A percentile compares a stretch with the other conserved stretches of the same genome.
Conservation (phyloP, 441 rosid genomes). For the Biscutella laevigata region DNA sequence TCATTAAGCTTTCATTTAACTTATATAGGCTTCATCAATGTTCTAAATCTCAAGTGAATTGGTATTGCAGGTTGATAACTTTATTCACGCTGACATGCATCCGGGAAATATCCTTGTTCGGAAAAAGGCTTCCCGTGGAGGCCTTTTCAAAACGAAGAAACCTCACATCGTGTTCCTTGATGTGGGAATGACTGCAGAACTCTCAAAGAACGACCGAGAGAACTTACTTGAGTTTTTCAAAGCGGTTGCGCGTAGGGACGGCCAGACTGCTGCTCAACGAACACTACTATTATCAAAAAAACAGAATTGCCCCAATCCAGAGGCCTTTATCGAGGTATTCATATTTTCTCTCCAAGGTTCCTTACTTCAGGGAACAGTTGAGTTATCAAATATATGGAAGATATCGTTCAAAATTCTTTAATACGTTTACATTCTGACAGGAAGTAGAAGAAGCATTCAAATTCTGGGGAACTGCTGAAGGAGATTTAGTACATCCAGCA, state of each 20-base stretch:
- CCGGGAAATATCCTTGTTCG: constrained; percentile 98
- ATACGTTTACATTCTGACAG: constrained; percentile 36
- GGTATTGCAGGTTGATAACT: constrained; percentile 85
- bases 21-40: background rate
- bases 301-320: constrained; percentile 92
- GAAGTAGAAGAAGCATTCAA: constrained; percentile 83
- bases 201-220: constrained; percentile 70
- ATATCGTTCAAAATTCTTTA: background rate
- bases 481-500: constrained; percentile 91
- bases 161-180: constrained; percentile 97
- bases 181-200: constrained; percentile 99
- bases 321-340: constrained; percentile 76
- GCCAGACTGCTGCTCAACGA: constrained; percentile 83
- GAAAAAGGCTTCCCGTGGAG: constrained; percentile 56
- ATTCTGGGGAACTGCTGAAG: constrained; percentile 98
- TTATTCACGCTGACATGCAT: constrained; percentile 99
- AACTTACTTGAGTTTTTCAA: constrained; percentile 85
- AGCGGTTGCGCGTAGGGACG: constrained; percentile 93
- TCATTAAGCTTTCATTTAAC: background rate
- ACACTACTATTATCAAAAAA: constrained; percentile 67
- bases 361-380: background rate
- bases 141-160: constrained; percentile 75
- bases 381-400: background rate
- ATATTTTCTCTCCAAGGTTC: background rate
- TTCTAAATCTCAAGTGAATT: background rate